Evolutionary conservation across 2,329 filamentous ascomycete species (phyloP), one percentile per base, ranked within the genome.

Genomic region (Pestalotiopsis sp.): DNA sequence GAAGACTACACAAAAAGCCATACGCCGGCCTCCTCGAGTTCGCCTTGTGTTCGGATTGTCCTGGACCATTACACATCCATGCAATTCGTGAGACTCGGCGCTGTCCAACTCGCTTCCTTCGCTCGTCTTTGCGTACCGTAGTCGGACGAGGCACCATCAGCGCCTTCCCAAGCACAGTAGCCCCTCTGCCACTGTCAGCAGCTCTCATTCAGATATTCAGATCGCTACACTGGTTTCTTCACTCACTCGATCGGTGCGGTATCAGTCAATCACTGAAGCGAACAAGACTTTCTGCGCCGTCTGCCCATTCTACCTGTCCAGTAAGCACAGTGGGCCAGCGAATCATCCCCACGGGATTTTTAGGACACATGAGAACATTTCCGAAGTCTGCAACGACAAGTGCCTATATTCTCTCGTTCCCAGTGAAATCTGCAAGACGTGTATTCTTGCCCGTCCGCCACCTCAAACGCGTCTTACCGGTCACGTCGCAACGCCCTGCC

Each of bases 331-430:
- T 52, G 44, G 44, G 44, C 44, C 17, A 52, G 3, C 44, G n/a
- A n/a, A 22, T n/a, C 44, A 26, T 26, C 44, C 44, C n/a, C 44
- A 52, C 44, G 17, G 20, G 7, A n/a, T 24, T 44, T 26, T 65
- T 55, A 44, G 26, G 62, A 65, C 48, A 20, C 52, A 65, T 65
- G 62, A 65, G 62, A 65, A 26, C 62, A 17, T 44, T 35, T 57
- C 56, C 62, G 14, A 52, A 52, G 44, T 20, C 17, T 52, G 17
- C 44, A 52, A 22, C 30, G 30, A 35, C 44, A 52, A 52, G 14
- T 52, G 44, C 44, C 44, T 52, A n/a, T 20, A n/a, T 52, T 20
- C 44, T 20, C 44, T 52, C 44, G 44, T 52, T 52, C 17, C 17
- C 17, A 52, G 44, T 52, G 44, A 52, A 10, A 9, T n/a, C 44